Conservation (phyloP, 2,329 filamentous ascomycete genomes). For the Venturia oleaginea region DNA sequence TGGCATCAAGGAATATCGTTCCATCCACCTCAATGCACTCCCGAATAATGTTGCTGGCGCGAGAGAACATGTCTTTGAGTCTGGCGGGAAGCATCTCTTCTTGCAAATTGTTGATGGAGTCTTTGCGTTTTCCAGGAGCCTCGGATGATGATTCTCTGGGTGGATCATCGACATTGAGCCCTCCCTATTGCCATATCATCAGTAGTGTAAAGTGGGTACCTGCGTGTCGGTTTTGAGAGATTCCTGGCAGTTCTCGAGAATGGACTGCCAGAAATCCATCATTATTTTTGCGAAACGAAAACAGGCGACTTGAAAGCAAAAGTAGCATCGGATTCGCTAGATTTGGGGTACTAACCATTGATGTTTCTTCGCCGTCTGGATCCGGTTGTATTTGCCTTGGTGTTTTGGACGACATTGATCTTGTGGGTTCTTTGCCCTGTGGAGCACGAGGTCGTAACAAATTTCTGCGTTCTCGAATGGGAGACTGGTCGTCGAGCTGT, state of each 20-base stretch:
- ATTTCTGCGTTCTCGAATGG: background rate
- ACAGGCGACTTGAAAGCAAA: too few species aligned
- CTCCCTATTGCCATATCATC: too few species aligned
- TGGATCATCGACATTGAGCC: too few species aligned
- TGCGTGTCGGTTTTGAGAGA: too few species aligned
- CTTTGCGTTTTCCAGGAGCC: background rate
- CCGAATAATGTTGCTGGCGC: slow-evolving; percentile 1
- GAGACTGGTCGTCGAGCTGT: background rate
- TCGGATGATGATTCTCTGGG: too few species aligned
- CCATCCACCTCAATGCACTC: slow-evolving; percentile 11
- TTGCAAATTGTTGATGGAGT: background rate
- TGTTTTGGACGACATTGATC: too few species aligned
- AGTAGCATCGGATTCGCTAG: too few species aligned
- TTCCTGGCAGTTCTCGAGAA: too few species aligned
- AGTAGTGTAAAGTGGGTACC: too few species aligned
- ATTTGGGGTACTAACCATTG: too few species aligned
- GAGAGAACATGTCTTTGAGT: slow-evolving; percentile 1
- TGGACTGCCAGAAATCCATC: background rate
- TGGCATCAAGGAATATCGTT: slow-evolving; percentile 8
- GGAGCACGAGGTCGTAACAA: background rate
- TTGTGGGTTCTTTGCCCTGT: too few species aligned
- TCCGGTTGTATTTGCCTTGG: background rate
- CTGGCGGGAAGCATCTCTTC: background rate
- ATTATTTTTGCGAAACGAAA: background rate
- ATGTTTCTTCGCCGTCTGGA: background rate